Evolutionary conservation across 2,329 filamentous ascomycete genomes (phyloP).

Genomic region (Colletotrichum musae): DNA sequence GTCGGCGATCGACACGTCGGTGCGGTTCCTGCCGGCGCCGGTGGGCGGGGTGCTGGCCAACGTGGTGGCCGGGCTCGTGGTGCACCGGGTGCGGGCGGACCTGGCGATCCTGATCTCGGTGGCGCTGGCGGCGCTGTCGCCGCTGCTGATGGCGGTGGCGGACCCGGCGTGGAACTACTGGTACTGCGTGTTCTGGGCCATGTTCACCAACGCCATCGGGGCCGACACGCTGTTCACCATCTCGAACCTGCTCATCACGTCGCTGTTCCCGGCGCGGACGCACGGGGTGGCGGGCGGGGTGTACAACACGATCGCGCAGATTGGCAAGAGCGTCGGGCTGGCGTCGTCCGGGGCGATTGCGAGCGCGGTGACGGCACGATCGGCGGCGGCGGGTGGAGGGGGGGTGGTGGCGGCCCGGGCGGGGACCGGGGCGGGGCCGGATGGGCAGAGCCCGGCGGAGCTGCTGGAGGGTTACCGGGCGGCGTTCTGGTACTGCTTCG

Average conservation of each 20-base stretch:
- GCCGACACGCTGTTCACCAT: slow-evolving; percentile 67
- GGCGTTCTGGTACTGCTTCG: slow-evolving; percentile 68
- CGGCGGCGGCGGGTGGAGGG: slow-evolving; percentile 44
- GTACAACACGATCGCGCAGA: slow-evolving; percentile 71
- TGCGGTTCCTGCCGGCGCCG: slow-evolving; percentile 58
- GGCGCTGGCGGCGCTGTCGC: slow-evolving; percentile 56
- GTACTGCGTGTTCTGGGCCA: slow-evolving; percentile 54
- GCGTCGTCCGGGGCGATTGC: slow-evolving; percentile 65
- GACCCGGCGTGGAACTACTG: slow-evolving; percentile 61
- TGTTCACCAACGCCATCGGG: slow-evolving; percentile 51
- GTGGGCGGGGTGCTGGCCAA: slow-evolving; percentile 52
- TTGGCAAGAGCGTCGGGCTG: slow-evolving; percentile 68
- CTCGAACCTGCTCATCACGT: slow-evolving; percentile 66
- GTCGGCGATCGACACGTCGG: slow-evolving; percentile 55
- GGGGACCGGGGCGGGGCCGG: slow-evolving; percentile 32
- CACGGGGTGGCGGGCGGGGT: slow-evolving; percentile 73
- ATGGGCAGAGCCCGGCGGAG: slow-evolving; percentile 46
- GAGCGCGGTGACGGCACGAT: slow-evolving; percentile 58
- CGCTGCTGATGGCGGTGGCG: slow-evolving; percentile 64
- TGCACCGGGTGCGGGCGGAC: slow-evolving; percentile 50
- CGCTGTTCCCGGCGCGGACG: slow-evolving; percentile 66
- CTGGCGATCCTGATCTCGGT: slow-evolving; percentile 48
- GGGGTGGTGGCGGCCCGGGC: slow-evolving; percentile 59
- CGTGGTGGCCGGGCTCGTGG: slow-evolving; percentile 53
- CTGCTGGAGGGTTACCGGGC: slow-evolving; percentile 68